Base-by-base conservation (phyloP, 495 filamentous ascomycete genomes). In the Penicillium herquei region DNA sequence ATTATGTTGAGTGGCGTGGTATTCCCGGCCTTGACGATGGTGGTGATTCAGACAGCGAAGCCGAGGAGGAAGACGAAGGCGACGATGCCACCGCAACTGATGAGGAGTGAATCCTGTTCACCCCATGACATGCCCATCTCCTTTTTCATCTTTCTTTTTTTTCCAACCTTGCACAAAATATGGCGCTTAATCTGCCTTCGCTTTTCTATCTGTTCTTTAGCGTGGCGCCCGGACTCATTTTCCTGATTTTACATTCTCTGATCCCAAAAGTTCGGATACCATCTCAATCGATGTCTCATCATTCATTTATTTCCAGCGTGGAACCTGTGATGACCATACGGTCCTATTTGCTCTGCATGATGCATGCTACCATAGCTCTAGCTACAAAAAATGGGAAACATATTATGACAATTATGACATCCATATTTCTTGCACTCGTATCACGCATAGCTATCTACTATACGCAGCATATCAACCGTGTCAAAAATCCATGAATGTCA, bases 1-100 rank as follows among this genome's bases (percentile, higher is more conserved):
- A 93, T 59, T 99, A 97, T 62, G 78, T 92, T 17, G 77, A 87
- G 54, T 99, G 93, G 93, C 82, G 82, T 42, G 81, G 83, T 8
- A 84, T 96, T 14, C 84, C 88, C 1, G 88, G 92, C 2, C 69
- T 96, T 6, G 78, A 81, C 51, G 84, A 84, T 9, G 82, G 80
- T 3, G 79, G 84, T 10, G 81, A 84, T 6, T 83, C 81, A 7
- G 74, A 76, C 47, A 72, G 68, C 44, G 70, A 62, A 32, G 71
- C 58, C 5, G 69, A 72, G 21, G 70, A 70, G 30, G 61, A 45
- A 2, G 65, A 66, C 6, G 68, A 69, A 9, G 68, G 66, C 13
- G 58, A 71, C 43, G 67, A 51, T n/a, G 61, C 43, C 31, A 72
- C 72, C 0, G 72, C 61, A 33, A 76, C 74, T 13, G 75, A 78